Base-by-base conservation (phyloP, 2,329 filamentous ascomycete genomes). In the Cladosporium phlei region DNA sequence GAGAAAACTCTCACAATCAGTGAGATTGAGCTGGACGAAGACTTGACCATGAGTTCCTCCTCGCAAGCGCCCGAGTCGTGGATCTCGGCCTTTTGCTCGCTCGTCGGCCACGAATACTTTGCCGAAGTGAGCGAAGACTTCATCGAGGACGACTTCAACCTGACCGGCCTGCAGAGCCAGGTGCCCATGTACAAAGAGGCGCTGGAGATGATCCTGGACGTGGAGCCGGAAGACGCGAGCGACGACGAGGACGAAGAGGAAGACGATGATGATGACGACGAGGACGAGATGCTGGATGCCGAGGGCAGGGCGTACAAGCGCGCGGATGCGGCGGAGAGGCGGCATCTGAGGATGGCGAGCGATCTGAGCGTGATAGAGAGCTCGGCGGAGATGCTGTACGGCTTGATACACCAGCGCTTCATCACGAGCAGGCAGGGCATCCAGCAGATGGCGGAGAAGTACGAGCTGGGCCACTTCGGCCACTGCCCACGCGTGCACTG, bases 101-200 rank as follows among this genome's bases (percentile, higher is more conserved):
- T 97, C 35, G 79, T 97, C 51, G 93, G 93, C 52, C 93, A 98
- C 67, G 93, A 98, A 69, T 98, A 97, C 73, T 98, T 98, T 69
- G 93, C 93, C 53, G 93, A 98, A 73, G 91, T 98, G 40, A 93
- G 88, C 35, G 93, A 98, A 71, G 93, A 98, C 63, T 98, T 98
- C 61, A 97, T 98, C 64, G 93, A 98, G 69, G 93, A 98, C 81
- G 93, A 98, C 69, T 98, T 98, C 77, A 98, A 98, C 69, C 76
- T 98, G 55, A 98, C 93, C 1, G 93, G 93, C 39, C 76, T 98
- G 61, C 89, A 95, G 69, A 86, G 84, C 50, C 91, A 97, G 71
- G 93, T 98, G 43, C 85, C 88, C 54, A 95, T 96, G 87, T 98
- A 98, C 69, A 98, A 97, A 70, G 93, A 98, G 71, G 93, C 93